A percentile compares a stretch with the other conserved stretches of the same genome.
Conservation (phyloP, 768 basidiomycete genomes). For the Amanita rimosa region DNA sequence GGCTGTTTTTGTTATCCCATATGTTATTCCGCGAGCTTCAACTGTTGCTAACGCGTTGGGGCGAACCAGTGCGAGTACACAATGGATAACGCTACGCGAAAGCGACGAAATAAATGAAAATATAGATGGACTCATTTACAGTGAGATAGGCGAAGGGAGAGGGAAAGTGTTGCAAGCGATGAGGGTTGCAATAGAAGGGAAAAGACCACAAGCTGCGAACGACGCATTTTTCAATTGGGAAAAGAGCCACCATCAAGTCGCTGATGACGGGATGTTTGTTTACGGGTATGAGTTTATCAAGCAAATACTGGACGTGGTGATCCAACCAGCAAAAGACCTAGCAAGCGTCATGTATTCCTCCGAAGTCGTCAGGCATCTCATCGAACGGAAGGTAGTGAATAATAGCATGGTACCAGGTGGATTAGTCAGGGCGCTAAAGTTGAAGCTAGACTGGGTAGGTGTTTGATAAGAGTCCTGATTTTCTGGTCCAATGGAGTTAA, state of each 20-base stretch:
- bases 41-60: constrained; percentile 35
- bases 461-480: constrained; percentile 9
- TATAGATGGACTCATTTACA: neutral
- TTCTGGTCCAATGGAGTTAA: neutral
- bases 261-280: neutral
- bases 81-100: neutral
- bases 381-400: constrained; percentile 44
- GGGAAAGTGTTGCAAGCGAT: constrained; percentile 26
- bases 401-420: constrained; percentile 53
- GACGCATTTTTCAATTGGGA: constrained; percentile 55
- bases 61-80: constrained; percentile 6
- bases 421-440: constrained; percentile 39
- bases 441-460: constrained; percentile 72
- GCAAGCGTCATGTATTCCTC: constrained; percentile 36
- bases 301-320: constrained; percentile 37
- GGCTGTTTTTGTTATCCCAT: constrained; percentile 48
- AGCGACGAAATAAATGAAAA: neutral
- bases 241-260: constrained; percentile 16
- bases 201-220: constrained; percentile 40
- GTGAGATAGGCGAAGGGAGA: constrained; percentile 4
- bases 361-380: constrained; percentile 44
- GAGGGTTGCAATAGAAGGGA: constrained; percentile 26
- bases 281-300: constrained; percentile 44
- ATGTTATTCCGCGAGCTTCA: constrained; percentile 39
- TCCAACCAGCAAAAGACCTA: constrained; percentile 28